These are phyloP conservation scores for Ophiostoma ips DNA, from an alignment of 2,329 filamentous ascomycete genomes.

Conservation along the genomic window DNA sequence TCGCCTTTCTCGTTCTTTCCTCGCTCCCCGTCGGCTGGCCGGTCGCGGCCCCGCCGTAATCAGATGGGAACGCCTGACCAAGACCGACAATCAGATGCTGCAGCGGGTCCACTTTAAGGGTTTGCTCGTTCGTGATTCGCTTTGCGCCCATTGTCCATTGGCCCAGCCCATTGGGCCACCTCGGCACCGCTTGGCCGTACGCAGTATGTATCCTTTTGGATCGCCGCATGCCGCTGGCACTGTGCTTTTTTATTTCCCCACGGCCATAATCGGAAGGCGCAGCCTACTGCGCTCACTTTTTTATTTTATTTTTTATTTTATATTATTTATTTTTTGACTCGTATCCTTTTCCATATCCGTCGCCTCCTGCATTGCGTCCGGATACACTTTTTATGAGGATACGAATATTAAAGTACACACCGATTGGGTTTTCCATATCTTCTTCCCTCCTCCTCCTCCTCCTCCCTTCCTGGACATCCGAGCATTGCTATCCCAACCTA, in stretches of 20 bases:
- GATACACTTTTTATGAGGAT: neutral
- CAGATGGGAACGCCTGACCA: neutral
- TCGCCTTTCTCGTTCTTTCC: neutral
- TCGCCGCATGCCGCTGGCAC: neutral
- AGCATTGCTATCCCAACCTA: neutral
- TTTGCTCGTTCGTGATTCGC: neutral
- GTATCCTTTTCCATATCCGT: too few relatives aligned
- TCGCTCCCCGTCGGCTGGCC: neutral
- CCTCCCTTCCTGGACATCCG: neutral
- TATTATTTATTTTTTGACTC: too few relatives aligned
- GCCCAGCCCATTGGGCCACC: neutral
- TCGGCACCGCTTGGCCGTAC: neutral
- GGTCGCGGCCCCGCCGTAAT: neutral
- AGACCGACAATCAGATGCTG: neutral
- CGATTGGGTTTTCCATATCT: neutral
- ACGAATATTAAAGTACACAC: too few relatives aligned
- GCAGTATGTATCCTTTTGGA: neutral
- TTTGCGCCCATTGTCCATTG: neutral
- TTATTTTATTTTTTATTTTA: too few relatives aligned
- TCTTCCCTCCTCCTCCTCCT: neutral
- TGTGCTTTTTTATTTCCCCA: constrained; percentile 5
- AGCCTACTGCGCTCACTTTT: neutral
- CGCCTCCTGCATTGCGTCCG: too few relatives aligned
- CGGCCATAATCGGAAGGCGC: constrained; percentile 9
- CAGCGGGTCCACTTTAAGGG: neutral